phyloP scores from a whole-genome alignment of 1,284 basidiomycete species.

The Papiliotrema nemorosa region DNA sequence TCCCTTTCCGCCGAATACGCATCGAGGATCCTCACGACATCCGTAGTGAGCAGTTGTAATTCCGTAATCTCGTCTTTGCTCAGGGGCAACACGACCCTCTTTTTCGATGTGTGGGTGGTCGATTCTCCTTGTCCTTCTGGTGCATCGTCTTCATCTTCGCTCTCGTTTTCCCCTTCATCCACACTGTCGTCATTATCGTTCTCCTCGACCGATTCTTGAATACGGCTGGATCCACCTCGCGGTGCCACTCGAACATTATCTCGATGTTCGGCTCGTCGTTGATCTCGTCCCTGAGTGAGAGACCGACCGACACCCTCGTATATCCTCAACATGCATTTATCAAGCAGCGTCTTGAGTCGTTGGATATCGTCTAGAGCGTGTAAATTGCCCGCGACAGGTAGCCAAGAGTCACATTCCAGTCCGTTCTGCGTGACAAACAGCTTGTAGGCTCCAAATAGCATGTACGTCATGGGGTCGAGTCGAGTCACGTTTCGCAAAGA shows the following conservation, averaged over 20 bases:
- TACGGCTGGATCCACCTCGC: not conserved
- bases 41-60: conserved; percentile 67
- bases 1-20: conserved; percentile 43
- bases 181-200: conserved; percentile 7
- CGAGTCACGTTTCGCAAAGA: conserved; percentile 73
- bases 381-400: conserved; percentile 75
- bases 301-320: conserved; percentile 73
- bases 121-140: too few relatives aligned
- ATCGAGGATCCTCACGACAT: conserved; percentile 65
- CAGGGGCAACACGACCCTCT: conserved; percentile 51
- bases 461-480: conserved; percentile 83
- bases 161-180: conserved; percentile 11
- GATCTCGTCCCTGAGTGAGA: conserved; percentile 19
- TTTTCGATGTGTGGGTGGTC: conserved; percentile 52
- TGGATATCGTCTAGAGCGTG: conserved; percentile 79
- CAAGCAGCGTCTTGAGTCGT: conserved; percentile 76
- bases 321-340: conserved; percentile 81
- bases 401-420: conserved; percentile 84
- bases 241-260: conserved; percentile 1
- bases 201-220: not conserved
- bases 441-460: conserved; percentile 86
- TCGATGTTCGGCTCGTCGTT: not conserved
- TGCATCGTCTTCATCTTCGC: conserved; percentile 25
- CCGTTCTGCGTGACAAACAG: conserved; percentile 65
- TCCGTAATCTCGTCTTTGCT: conserved; percentile 66